These are phyloP conservation scores for Phalaenopsis equestris DNA, from an alignment of 106 monocot genomes.

Conservation along the genomic window DNA sequence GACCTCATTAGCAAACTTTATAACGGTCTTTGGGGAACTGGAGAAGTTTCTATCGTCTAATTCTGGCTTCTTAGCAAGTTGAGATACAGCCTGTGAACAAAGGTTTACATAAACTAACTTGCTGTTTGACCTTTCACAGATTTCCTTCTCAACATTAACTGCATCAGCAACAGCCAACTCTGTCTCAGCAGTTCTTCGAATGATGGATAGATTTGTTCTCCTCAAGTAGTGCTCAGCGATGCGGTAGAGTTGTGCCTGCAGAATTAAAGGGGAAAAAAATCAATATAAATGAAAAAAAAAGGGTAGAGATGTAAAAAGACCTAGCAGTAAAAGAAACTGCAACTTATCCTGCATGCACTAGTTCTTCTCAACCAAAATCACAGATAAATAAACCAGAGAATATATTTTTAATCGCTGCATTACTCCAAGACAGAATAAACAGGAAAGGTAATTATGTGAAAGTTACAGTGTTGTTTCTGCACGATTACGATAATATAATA, in stretches of 20 bases:
- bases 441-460: too few relatives aligned
- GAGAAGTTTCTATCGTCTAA: conserved; percentile 10
- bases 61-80: conserved; percentile 26
- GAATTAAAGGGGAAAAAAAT: not conserved
- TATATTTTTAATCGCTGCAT: too few relatives aligned
- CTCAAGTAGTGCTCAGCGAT: conserved; percentile 72
- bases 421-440: too few relatives aligned
- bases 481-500: too few relatives aligned
- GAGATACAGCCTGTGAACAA: conserved; percentile 49
- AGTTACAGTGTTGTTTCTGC: too few relatives aligned
- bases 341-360: too few relatives aligned
- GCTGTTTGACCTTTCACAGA: conserved; percentile 78
- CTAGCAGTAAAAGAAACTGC: not conserved
- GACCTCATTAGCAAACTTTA: not conserved
- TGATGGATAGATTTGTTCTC: conserved; percentile 35
- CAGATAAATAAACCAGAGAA: too few relatives aligned
- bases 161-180: conserved; percentile 95
- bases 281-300: not conserved
- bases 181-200: conserved; percentile 50
- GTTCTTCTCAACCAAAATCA: too few relatives aligned
- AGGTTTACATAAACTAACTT: conserved; percentile 87
- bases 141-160: conserved; percentile 86
- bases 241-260: conserved; percentile 76
- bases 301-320: not conserved
- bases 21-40: not conserved